Evolutionary conservation across 1,284 basidiomycete species (phyloP).

Genomic region (Moesziomyces antarcticus): DNA sequence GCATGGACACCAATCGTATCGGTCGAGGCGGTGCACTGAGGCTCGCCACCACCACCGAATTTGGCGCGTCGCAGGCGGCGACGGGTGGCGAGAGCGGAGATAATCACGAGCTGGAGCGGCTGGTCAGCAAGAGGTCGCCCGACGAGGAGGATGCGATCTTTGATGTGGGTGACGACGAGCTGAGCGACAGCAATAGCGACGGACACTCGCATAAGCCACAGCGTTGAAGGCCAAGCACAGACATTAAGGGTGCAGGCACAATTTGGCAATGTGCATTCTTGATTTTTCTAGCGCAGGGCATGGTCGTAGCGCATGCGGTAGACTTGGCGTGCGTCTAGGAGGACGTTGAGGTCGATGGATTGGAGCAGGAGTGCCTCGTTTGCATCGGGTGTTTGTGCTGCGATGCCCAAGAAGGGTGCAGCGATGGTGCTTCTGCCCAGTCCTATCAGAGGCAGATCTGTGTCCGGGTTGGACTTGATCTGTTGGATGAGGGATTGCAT

Average conservation of each 20-base stretch:
- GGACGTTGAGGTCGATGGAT: conserved; percentile 48
- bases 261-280: background rate
- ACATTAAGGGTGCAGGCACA: too few relatives aligned
- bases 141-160: conserved; percentile 68
- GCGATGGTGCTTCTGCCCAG: conserved; percentile 56
- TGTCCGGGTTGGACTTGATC: conserved; percentile 14
- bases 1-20: conserved; percentile 23
- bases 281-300: conserved; percentile 16
- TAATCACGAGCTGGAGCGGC: conserved; percentile 50
- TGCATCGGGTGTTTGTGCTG: conserved; percentile 41
- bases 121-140: conserved; percentile 29
- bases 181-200: conserved; percentile 19
- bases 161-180: conserved; percentile 70
- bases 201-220: background rate
- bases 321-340: conserved; percentile 49
- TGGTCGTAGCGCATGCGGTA: conserved; percentile 56
- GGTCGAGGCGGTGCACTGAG: conserved; percentile 33
- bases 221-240: too few relatives aligned
- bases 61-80: conserved; percentile 7
- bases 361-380: conserved; percentile 55
- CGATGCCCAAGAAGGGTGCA: conserved; percentile 58
- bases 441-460: conserved; percentile 42
- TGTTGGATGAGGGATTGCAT: conserved; percentile 7
- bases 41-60: conserved; percentile 24
- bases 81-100: conserved; percentile 63